Evolutionary conservation across 2,329 filamentous ascomycete species (phyloP), one percentile per base, ranked within the genome.

Genomic region (Chaetomium olivaceum): DNA sequence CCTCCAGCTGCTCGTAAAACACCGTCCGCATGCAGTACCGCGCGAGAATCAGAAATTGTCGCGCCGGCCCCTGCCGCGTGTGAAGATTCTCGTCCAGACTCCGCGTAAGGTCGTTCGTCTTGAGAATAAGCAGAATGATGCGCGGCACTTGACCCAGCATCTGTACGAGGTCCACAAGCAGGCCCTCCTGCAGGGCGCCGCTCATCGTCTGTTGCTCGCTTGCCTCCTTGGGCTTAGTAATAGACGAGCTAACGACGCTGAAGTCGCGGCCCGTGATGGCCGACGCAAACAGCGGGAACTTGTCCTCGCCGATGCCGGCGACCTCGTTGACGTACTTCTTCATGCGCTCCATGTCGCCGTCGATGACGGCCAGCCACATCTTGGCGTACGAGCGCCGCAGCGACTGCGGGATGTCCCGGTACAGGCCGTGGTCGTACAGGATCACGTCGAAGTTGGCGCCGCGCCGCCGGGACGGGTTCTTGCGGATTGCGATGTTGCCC

Each of bases 221-320:
- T 1, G 81, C 81, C 2, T 90, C 90, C 59, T 93, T 87, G 4
- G 86, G 82, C 67, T 81, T 77, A 65, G 83, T 75, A 68, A 87
- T 85, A 39, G 83, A 84, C 11, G 81, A 78, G 80, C 85, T 87
- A 57, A 98, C 81, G 4, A 96, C 88, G 63, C 85, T 87, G 76
- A 90, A 99, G 77, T 99, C 95, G 52, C 96, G 86, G 3, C 95
- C 95, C 0, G 95, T 99, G 74, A 99, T 99, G 63, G 95, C 95
- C 12, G 91, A 95, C 1, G 94, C 95, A 76, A 99, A 99, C 23
- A 99, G 85, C 1, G 93, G 93, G 74, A 99, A 99, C 73, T 97
- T 91, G 71, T 93, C 89, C 68, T 97, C 93, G 5, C 84, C 90
- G 67, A 99, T 89, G 14, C 92, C 92, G 2, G 94, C 95, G 2